Evolutionary conservation across 176 grass and related monocot genomes (phyloP), one percentile per base, ranked within the genome.

Genomic region (Otatea glauca): DNA sequence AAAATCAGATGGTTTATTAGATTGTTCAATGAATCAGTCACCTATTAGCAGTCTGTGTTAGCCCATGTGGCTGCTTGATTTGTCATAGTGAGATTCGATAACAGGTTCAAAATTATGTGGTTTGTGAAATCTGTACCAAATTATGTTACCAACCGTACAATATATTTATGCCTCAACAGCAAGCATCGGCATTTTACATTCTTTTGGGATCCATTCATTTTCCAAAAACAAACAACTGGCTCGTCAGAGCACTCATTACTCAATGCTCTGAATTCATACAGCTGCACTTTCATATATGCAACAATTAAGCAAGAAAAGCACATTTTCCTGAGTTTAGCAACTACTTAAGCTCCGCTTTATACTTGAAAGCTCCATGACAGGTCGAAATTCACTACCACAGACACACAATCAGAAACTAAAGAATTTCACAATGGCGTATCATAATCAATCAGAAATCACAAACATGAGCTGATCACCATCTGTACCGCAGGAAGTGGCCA

Each of bases 401-500:
- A 27, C 44, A 51, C 21, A 81, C 11, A 83, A 86, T 68, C 21
- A 29, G 61, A 83, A 47, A n/a, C 39, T 66, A 48, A 38, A 29
- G 49, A 21, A 73, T 48, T 66, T 27, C 67, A 71, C 14, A 73
- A 66, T 72, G 37, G 0, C 44, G 48, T 25, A 11, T 64, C 64
- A 7, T 55, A 82, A 56, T 72, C 14, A 74, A 58, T 5, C 5
- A 59, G 53, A 73, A 37, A 66, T 51, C 51, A 62, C 13, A 86
- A 18, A 29, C 56, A 17, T 4, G 17, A 86, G 66, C 39, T 51
- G 21, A 90, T 89, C 72, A 99, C 96, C 96, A 99, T 91, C 91
- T 95, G 66, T 96, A 99, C 7, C 93, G 92, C 84, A 99, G 86
- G 78, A 90, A 96, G 84, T 89, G 86, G 35, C 90, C 97, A 81